Evolutionary conservation across 768 basidiomycete genomes (phyloP).

Genomic region (Suillus spraguei): DNA sequence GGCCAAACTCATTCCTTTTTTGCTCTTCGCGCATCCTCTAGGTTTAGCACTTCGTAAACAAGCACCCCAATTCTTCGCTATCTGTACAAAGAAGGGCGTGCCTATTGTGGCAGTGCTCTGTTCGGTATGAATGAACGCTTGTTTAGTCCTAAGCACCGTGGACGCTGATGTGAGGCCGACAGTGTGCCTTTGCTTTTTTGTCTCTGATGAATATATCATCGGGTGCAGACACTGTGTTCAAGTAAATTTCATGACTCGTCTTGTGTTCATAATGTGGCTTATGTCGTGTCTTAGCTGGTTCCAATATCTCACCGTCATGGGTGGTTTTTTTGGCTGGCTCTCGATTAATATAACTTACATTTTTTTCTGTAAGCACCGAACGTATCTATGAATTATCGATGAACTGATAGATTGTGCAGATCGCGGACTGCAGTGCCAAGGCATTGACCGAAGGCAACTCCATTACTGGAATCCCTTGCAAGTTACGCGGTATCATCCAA

Average conservation of each 20-base stretch:
- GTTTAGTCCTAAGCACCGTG: background rate
- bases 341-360: slow-evolving; percentile 70
- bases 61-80: slow-evolving; percentile 49
- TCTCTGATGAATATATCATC: slow-evolving; percentile 65
- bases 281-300: slow-evolving; percentile 53
- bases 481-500: slow-evolving; percentile 25
- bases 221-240: slow-evolving; percentile 43
- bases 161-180: slow-evolving; percentile 15
- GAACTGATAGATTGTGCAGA: slow-evolving; percentile 38
- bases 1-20: slow-evolving; percentile 66
- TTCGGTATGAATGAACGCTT: slow-evolving; percentile 24
- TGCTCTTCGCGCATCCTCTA: slow-evolving; percentile 44
- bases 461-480: slow-evolving; percentile 62
- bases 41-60: slow-evolving; percentile 48
- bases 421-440: slow-evolving; percentile 69
- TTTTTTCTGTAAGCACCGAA: slow-evolving; percentile 55
- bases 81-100: slow-evolving; percentile 49
- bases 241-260: slow-evolving; percentile 8
- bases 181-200: slow-evolving; percentile 45
- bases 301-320: slow-evolving; percentile 63
- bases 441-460: slow-evolving; percentile 60
- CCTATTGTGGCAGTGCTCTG: slow-evolving; percentile 40
- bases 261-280: background rate
- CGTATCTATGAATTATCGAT: background rate
- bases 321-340: slow-evolving; percentile 66